Evolutionary conservation across 768 basidiomycete genomes (phyloP).

Genomic region (Mycena alexandri): DNA sequence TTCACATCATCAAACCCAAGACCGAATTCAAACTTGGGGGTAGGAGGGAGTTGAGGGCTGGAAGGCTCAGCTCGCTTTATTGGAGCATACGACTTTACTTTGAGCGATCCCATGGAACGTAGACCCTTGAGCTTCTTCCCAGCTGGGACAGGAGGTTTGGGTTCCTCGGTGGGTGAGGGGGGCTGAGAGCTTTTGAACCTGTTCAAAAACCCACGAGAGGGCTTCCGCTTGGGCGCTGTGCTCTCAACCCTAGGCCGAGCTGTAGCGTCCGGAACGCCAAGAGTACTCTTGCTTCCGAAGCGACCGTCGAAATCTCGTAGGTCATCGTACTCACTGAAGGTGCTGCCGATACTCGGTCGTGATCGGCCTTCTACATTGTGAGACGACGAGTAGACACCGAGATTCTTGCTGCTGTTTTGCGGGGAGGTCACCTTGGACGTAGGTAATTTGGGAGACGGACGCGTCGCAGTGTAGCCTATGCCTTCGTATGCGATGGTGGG

Average conservation of each 20-base stretch:
- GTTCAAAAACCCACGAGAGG: conserved; percentile 77
- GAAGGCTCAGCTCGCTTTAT: conserved; percentile 55
- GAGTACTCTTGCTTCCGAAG: conserved; percentile 84
- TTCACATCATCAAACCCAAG: conserved; percentile 67
- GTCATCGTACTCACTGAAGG: conserved; percentile 91
- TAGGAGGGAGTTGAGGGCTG: conserved; percentile 67
- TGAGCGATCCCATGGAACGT: conserved; percentile 86
- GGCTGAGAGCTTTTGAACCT: conserved; percentile 68
- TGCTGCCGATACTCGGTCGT: conserved; percentile 78
- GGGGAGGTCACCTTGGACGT: conserved; percentile 42
- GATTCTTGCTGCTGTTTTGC: conserved; percentile 44
- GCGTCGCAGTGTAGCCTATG: conserved; percentile 80
- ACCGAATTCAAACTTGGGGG: conserved; percentile 66
- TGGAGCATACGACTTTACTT: conserved; percentile 59
- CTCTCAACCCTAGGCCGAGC: conserved; percentile 49
- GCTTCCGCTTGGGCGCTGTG: conserved; percentile 63
- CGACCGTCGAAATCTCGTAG: conserved; percentile 88
- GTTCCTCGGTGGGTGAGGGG: conserved; percentile 56
- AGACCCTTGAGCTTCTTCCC: conserved; percentile 77
- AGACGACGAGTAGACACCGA: conserved; percentile 46
- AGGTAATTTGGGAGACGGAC: conserved; percentile 40
- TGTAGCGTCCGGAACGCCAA: conserved; percentile 59
- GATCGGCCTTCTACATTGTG: conserved; percentile 54
- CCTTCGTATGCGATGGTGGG: conserved; percentile 87
- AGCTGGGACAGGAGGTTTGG: conserved; percentile 47